Percentiles rank a stretch among this genome's conserved stretches.
These are phyloP conservation scores for Arthrobotrys megalospora DNA, from an alignment of 2,329 filamentous ascomycete species.

Conservation along the genomic window DNA sequence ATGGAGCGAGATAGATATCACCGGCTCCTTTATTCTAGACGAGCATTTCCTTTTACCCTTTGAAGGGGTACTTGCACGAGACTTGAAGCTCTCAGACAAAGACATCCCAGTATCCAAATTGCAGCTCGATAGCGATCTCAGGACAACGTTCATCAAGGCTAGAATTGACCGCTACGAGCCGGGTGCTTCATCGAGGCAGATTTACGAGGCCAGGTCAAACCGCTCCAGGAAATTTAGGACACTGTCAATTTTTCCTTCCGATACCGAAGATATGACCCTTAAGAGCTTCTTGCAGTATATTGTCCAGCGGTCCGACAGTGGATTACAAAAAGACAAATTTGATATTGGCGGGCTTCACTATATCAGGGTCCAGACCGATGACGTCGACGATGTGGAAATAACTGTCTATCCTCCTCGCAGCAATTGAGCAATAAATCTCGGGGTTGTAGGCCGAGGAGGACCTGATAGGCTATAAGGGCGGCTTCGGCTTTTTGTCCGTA, in stretches of 20 bases:
- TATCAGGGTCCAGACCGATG: not conserved
- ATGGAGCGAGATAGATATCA: conserved; percentile 7
- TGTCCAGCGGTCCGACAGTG: not conserved
- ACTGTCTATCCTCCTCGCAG: not conserved
- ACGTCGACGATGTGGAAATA: not conserved
- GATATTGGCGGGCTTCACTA: not conserved
- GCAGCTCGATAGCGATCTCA: conserved; percentile 17
- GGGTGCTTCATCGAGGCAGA: no score
- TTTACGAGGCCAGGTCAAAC: no score
- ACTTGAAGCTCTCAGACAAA: not conserved
- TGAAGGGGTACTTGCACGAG: not conserved
- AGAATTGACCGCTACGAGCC: no score
- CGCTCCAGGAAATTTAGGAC: no score
- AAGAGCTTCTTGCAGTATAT: not conserved
- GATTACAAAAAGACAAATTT: not conserved
- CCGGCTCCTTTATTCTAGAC: not conserved
- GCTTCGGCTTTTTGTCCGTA: no score
- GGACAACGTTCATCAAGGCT: not conserved
- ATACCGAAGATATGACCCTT: conserved; percentile 10
- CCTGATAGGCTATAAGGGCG: no score
- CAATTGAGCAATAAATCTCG: no score
- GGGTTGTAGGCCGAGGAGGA: no score
- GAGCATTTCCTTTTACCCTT: conserved; percentile 11
- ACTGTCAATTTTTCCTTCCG: conserved; percentile 4
- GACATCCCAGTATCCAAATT: conserved; percentile 8